Evolutionary conservation across 495 filamentous ascomycete genomes (phyloP), one percentile per base, ranked within the genome.

Genomic region (Corynascus novoguineensis): DNA sequence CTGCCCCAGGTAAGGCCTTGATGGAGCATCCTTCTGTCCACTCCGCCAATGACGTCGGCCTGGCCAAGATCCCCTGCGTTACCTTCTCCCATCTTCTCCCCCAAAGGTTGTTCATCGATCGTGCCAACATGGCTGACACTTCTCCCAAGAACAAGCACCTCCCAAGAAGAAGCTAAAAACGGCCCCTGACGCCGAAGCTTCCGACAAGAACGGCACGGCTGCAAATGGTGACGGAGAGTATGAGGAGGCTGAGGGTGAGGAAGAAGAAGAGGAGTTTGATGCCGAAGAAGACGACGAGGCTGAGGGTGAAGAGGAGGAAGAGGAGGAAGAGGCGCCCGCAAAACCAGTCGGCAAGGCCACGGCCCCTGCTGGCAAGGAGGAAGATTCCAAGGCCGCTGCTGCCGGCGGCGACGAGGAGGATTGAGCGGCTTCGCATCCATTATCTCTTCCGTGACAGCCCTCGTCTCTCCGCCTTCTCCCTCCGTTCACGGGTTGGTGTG

Each of bases 91-190:
- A 17, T 3, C 11, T n/a, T 5, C 27, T n/a, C 17, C 21, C 9
- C 14, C 7, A 9, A 4, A 4, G 12, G 8, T 21, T 27, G 5
- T n/a, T 22, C 27, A 22, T 2, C 0, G 5, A 24, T 1, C 6
- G 25, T 17, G 22, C 35, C 5, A 19, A 4, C n/a, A 14, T 41
- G 21, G 9, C 45, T 51, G 19, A 53, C 52, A 55, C 46, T 35
- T 25, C 11, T 9, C n/a, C 34, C 15, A 47, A 69, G 64, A 66
- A 22, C 57, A 73, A 62, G 75, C 74, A 54, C 75, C 74, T 49
- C 75, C 75, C 34, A 77, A 73, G 64, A 78, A 78, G 62, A 78
- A 77, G 63, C 58, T 68, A 62, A 78, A 78, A 70, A 76, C 69
- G 15, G 59, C 58, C 35, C 51, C 65, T 24, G 62, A 60, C 51